Evolutionary conservation across 306 rosid species (phyloP), one percentile per base, ranked within the genome.

Genomic region (Hylodesmum podocarpum): DNA sequence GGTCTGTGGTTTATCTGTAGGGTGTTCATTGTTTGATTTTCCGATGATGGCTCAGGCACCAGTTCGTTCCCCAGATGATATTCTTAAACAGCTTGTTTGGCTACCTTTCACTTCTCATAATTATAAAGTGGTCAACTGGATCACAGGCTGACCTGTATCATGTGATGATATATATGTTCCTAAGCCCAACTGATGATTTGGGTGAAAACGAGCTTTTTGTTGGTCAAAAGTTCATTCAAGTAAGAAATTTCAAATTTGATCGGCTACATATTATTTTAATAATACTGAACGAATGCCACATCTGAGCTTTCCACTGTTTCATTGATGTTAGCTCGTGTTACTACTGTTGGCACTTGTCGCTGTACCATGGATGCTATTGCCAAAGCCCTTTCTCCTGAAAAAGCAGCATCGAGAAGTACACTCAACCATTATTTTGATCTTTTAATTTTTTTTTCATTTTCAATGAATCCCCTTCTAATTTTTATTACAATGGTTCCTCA

Each of bases 351-450:
- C 99, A 59, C 49, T 91, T 73, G 73, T 95, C 34, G 96, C 97
- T 59, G 97, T 95, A 71, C 99, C 99, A 43, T 95, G 99, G 99
- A 95, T 95, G 99, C 88, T 95, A 80, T 82, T 92, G 58, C 99
- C 96, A 51, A 95, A 95, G 83, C 97, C 99, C 75, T 92, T 92
- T 79, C 90, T 95, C 66, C 84, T 92, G 81, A 92, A 83, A 85
- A 95, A 86, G 83, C 95, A 89, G 71, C 87, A 95, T 53, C 59
- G 80, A 1, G 96, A 92, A 93, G 99, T 95, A 92, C 53, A 33
- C 70, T 65, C 22, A 55, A 57, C 24, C 18, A 41, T 15, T 2
- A 18, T 77, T 22, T 65, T 19, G 4, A 44, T 74, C 29, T 54
- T 10, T 27, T 24, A 6, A 1, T 22, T 25, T 77, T 46, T 34